Evolutionary conservation across 305 asterid species (phyloP), one percentile per base, ranked within the genome.

Genomic region (Stenogyne calaminthoides): DNA sequence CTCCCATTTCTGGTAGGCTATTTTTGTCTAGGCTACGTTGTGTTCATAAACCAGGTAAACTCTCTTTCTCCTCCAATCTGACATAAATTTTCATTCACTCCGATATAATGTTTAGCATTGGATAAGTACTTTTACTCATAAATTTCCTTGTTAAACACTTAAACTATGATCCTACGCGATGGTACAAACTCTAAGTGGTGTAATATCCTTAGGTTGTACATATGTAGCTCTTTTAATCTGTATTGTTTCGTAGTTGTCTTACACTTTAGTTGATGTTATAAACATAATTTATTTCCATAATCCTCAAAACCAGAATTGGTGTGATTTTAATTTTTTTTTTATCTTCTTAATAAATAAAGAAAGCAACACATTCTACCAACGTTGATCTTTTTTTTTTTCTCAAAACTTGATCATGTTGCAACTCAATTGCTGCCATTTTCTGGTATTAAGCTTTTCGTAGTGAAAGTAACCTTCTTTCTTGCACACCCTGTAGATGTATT

Each of bases 1-100:
- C 95, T 90, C 25, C 97, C 97, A 0, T 91, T 94, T 78, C 88
- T 94, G 54, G 90, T 85, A 5, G 91, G 89, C 81, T 94, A 94
- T 78, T 91, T 91, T 82, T 84, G 88, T 37, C 86, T 94, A 42
- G 99, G 99, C 77, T 94, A 94, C 77, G 69, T 81, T n/a, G 97
- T 94, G 75, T 88, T 87, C 79, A 74, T 90, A 77, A 88, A 91
- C 83, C 99, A 91, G 98, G 98, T 88, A 42, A 44, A 54, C 58
- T 76, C 65, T 69, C 78, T 65, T 66, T 64, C 69, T 57, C 70
- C 77, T 70, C 66, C 20, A 62, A 15, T 32, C 11, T 27, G 22
- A 19, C 27, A 34, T 54, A 22, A 32, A 18, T 29, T 62, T 27
- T 34, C 29, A 15, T 69, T 10, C 8, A n/a, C 18, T 47, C 29